phyloP scores from a whole-genome alignment of 2,329 filamentous ascomycete genomes.

The Nemania abortiva region DNA sequence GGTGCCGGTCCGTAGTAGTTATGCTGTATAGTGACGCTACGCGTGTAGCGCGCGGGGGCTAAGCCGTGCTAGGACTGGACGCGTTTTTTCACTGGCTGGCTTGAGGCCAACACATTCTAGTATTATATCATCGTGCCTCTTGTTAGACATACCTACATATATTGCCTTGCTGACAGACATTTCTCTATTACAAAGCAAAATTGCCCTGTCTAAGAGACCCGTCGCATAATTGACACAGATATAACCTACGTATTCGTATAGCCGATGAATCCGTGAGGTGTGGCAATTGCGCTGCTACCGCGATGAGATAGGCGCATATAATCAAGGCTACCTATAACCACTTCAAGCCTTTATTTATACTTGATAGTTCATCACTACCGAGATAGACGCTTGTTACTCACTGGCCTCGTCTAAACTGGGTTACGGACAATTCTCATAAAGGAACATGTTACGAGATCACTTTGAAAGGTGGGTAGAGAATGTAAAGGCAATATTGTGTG shows the following conservation, averaged over 20 bases:
- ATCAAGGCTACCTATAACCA: not conserved
- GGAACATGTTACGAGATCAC: no score
- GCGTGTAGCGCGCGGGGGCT: constrained; percentile 21
- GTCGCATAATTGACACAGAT: not conserved
- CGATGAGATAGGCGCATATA: not conserved
- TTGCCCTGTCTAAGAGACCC: not conserved
- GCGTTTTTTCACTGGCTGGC: constrained; percentile 30
- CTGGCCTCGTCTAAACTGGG: no score
- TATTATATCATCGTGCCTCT: not conserved
- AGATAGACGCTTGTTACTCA: no score
- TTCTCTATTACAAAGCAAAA: not conserved
- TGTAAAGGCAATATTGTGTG: no score
- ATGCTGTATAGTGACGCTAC: not conserved
- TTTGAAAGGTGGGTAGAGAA: no score
- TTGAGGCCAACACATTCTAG: constrained; percentile 37
- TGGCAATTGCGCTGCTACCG: not conserved
- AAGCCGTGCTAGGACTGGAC: constrained; percentile 23
- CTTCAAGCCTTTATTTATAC: not conserved
- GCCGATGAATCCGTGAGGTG: not conserved
- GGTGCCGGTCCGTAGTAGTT: constrained; percentile 17
- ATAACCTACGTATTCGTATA: not conserved
- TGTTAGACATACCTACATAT: not conserved
- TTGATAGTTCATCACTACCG: not conserved
- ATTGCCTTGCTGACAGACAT: not conserved
- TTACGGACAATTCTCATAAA: no score